Base-by-base conservation (phyloP, 257 asterid species). In the Coffea canephora region DNA sequence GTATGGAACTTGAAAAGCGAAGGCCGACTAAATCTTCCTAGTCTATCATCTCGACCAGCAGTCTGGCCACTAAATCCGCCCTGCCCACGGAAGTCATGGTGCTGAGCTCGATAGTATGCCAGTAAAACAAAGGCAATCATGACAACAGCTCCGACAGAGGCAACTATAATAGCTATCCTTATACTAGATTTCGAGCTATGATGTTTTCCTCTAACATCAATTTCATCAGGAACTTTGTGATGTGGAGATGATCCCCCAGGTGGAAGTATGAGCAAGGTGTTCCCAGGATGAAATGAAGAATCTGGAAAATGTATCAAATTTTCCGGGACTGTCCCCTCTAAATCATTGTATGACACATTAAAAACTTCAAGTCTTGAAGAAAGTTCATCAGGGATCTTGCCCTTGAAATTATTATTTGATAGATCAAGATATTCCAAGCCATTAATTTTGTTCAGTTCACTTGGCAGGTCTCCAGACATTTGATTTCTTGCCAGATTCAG, bases 271-370 rank as follows among this genome's bases (percentile, higher is more conserved):
- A 86, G 87, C 19, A 83, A 77, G 80, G 76, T 74, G 77, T 93
- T 92, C 52, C 97, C 98, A 49, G 98, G 94, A 62, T 27, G 85
- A 80, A 94, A 94, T 34, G 98, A 94, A 43, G 97, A 75, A 70
- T 81, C 85, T 0, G 96, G 89, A 76, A 92, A 91, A 21, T 45
- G 73, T 74, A 73, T 80, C 91, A 94, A 85, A 83, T 87, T 94
- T 55, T 86, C 88, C 10, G 98, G 98, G 67, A 94, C 77, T 11
- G 81, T 76, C 79, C 98, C 98, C 21, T 89, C 84, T 65, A 94
- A 85, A 77, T 85, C 80, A 83, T 94, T 94, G 87, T 87, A 77
- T 71, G 97, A 85, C 87, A 91, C 89, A 70, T 90, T 86, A 71
- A 94, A 82, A 82, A 84, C 80, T 77, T 77, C 88, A 75, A 94